Percentiles rank a stretch among this genome's conserved stretches.
These are phyloP conservation scores for Penicillium vulpinum DNA, from an alignment of 2,329 filamentous ascomycete genomes.

Conservation along the genomic window DNA sequence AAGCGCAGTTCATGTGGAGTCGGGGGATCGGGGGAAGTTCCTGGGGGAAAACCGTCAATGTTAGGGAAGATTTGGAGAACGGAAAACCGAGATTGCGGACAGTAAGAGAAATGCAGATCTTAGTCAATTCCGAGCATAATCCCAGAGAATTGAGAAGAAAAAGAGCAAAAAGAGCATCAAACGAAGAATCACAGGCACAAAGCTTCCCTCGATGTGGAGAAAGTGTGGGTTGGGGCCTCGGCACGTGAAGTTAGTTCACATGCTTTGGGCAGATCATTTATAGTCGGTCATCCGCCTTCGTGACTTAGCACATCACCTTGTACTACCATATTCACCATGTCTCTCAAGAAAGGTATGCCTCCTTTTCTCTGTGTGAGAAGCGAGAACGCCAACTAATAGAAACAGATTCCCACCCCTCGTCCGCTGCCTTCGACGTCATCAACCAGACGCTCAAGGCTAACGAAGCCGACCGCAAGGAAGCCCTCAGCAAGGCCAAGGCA, in stretches of 20 bases:
- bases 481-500: constrained; percentile 83
- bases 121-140: background rate
- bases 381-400: constrained; percentile 9
- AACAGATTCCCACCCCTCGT: constrained; percentile 81
- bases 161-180: background rate
- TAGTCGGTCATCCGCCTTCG: constrained; percentile 19
- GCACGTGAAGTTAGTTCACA: constrained; percentile 25
- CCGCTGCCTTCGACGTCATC: constrained; percentile 88
- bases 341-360: constrained; percentile 68
- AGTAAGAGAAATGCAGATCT: background rate
- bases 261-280: constrained; percentile 23
- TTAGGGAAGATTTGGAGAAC: background rate
- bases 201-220: constrained; percentile 8
- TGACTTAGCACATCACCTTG: background rate
- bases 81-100: background rate
- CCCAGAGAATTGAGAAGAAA: background rate
- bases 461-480: constrained; percentile 76
- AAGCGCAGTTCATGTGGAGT: constrained; percentile 7
- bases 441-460: constrained; percentile 66
- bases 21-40: constrained; percentile 5
- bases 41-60: background rate
- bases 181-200: constrained; percentile 1
- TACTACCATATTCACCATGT: constrained; percentile 55
- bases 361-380: background rate
- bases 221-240: constrained; percentile 20